A percentile compares a stretch with the other conserved stretches of the same genome.
phyloP scores from a whole-genome alignment of 2,329 filamentous ascomycete species.

The Aquanectria penicillioides region DNA sequence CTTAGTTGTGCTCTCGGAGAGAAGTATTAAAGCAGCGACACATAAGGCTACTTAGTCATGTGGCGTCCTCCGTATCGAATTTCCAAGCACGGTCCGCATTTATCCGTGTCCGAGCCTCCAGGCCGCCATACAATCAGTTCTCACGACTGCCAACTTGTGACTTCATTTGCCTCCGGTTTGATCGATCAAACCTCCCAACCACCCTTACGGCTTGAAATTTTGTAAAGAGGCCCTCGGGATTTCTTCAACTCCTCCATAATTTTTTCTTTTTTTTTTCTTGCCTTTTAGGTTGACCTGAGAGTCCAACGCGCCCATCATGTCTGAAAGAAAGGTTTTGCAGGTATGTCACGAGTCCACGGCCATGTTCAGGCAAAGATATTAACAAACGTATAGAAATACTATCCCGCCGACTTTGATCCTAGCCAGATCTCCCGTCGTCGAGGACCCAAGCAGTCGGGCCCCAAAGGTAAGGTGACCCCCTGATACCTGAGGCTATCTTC shows the following conservation, averaged over 20 bases:
- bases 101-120: not conserved
- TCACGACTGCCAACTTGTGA: not conserved
- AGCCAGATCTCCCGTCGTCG: constrained; percentile 77
- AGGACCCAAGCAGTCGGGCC: constrained; percentile 76
- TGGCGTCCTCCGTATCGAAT: too few relatives aligned
- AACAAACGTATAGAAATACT: constrained; percentile 59
- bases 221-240: too few relatives aligned
- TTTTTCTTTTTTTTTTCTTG: not conserved
- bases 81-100: constrained; percentile 4
- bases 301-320: constrained; percentile 65
- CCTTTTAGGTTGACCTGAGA: not conserved
- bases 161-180: not conserved
- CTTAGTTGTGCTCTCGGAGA: too few relatives aligned
- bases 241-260: not conserved
- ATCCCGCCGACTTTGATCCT: constrained; percentile 89
- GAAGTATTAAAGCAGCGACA: too few relatives aligned
- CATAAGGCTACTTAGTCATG: too few relatives aligned
- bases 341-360: constrained; percentile 25
- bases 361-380: too few relatives aligned
- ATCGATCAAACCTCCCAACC: not conserved
- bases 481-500: too few relatives aligned
- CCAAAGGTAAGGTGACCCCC: too few relatives aligned
- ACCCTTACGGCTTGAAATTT: too few relatives aligned
- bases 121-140: not conserved
- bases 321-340: constrained; percentile 82